Evolutionary conservation across 495 filamentous ascomycete genomes (phyloP), one percentile per base, ranked within the genome.

Genomic region (Penicillium desertorum): DNA sequence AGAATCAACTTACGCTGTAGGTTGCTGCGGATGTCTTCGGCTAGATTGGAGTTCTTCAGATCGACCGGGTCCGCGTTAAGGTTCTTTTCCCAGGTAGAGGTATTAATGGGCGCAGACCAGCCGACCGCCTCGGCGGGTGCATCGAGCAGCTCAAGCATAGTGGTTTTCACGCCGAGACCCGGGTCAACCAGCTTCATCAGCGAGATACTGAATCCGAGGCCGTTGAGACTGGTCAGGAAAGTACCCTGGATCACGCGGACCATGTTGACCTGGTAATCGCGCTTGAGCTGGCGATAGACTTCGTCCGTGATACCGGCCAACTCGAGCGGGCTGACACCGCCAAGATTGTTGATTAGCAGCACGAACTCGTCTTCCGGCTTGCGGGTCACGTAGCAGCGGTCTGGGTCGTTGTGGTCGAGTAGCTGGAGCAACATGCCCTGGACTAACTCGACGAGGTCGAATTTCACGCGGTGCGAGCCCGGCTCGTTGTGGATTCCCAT

Each of bases 401-500:
- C 93, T 55, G 83, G 76, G 67, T 98, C 94, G 43, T 77, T 81
- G 59, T 75, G 76, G 66, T 95, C 88, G 51, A 98, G 79, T 59
- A 98, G 75, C 67, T 96, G 89, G 51, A 72, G 73, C 27, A 98
- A 79, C 89, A 98, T 94, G 43, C 74, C 87, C 58, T 78, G 72
- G 44, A 97, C 88, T 48, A 96, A 75, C 59, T 84, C 82, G 2
- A 83, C 79, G 20, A 98, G 76, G 59, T 84, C 79, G 5, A 86
- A 78, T 58, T 85, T 88, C 45, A 79, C 69, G 45, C 88, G 81
- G 64, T 86, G 88, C 14, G 85, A 92, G 1, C 94, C 94, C 1
- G 89, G 83, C 73, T 98, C 94, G 67, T 98, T 98, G 71, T 98
- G 94, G 70, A 98, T 97, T 11, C 94, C 94, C 94, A 98, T 98